phyloP scores from a whole-genome alignment of 2,329 filamentous ascomycete genomes.

The Monosporascus sp. region DNA sequence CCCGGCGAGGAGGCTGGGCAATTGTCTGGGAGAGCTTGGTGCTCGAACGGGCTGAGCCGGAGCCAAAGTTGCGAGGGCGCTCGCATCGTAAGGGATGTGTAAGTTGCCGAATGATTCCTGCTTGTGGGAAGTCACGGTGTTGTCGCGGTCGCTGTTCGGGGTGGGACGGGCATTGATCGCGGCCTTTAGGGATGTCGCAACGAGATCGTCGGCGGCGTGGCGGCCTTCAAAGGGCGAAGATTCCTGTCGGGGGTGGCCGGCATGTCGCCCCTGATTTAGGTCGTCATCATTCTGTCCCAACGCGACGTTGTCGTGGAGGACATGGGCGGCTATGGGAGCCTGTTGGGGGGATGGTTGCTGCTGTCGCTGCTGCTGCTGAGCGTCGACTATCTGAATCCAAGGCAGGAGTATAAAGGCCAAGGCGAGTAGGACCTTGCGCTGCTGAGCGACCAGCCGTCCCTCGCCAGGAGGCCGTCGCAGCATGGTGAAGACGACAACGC shows the following conservation, averaged over 20 bases:
- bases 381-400: constrained; percentile 41
- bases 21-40: constrained; percentile 67
- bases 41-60: constrained; percentile 93
- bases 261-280: constrained; percentile 7
- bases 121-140: constrained; percentile 12
- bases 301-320: constrained; percentile 15
- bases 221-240: constrained; percentile 14
- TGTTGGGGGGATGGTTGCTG: constrained; percentile 18
- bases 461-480: constrained; percentile 53
- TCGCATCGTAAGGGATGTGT: constrained; percentile 61
- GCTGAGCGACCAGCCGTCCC: constrained; percentile 38
- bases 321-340: constrained; percentile 16
- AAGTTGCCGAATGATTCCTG: constrained; percentile 16
- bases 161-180: constrained; percentile 9
- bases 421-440: constrained; percentile 36
- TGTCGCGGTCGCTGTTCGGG: constrained; percentile 10
- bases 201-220: constrained; percentile 16
- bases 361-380: constrained; percentile 51
- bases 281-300: constrained; percentile 14
- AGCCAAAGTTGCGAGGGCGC: constrained; percentile 97
- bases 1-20: constrained; percentile 48
- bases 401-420: constrained; percentile 46
- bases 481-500: constrained; percentile 37
- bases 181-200: constrained; percentile 18
- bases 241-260: constrained; percentile 13